Percentiles rank a stretch among this genome's conserved stretches.
Conservation (phyloP, 2,329 filamentous ascomycete species). For the Diaporthe aspalathi region DNA sequence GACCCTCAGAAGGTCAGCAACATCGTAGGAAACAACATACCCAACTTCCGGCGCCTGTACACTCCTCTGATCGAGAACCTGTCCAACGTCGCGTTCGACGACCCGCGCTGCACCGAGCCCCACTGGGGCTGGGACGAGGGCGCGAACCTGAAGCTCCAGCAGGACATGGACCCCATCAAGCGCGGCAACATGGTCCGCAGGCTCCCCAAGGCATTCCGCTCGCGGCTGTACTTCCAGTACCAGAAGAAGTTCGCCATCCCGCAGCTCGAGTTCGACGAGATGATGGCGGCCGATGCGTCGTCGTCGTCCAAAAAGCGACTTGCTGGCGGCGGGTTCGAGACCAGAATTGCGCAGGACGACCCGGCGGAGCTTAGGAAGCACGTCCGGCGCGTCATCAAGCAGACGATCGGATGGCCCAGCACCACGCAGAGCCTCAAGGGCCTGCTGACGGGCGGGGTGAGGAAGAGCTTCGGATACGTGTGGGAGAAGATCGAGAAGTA, state of each 20-base stretch:
- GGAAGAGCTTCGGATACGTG: slow-evolving; percentile 79
- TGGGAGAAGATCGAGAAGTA: slow-evolving; percentile 83
- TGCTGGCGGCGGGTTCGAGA: slow-evolving; percentile 76
- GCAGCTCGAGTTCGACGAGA: slow-evolving; percentile 81
- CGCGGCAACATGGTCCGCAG: slow-evolving; percentile 97
- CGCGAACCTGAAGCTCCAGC: slow-evolving; percentile 76
- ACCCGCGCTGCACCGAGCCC: slow-evolving; percentile 66
- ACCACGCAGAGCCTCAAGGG: slow-evolving; percentile 89
- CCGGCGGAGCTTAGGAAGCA: slow-evolving; percentile 74
- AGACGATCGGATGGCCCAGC: slow-evolving; percentile 93
- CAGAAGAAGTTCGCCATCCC: slow-evolving; percentile 91
- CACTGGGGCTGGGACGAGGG: slow-evolving; percentile 73
- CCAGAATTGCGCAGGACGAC: slow-evolving; percentile 79
- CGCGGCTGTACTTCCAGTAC: slow-evolving; percentile 94
- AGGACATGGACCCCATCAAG: slow-evolving; percentile 93
- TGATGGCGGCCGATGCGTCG: slow-evolving; percentile 83
- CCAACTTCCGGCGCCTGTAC: slow-evolving; percentile 92
- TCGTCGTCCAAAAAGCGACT: slow-evolving; percentile 47
- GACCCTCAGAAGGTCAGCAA: slow-evolving; percentile 93
- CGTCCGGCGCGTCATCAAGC: slow-evolving; percentile 81
- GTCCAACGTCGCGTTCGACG: slow-evolving; percentile 85
- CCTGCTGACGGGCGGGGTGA: slow-evolving; percentile 79
- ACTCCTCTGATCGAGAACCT: slow-evolving; percentile 88
- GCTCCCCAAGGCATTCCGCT: slow-evolving; percentile 85
- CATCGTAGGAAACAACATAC: slow-evolving; percentile 91